Conservation (phyloP, 352 stramenopile species). For the Globisporangium apiculatum region DNA sequence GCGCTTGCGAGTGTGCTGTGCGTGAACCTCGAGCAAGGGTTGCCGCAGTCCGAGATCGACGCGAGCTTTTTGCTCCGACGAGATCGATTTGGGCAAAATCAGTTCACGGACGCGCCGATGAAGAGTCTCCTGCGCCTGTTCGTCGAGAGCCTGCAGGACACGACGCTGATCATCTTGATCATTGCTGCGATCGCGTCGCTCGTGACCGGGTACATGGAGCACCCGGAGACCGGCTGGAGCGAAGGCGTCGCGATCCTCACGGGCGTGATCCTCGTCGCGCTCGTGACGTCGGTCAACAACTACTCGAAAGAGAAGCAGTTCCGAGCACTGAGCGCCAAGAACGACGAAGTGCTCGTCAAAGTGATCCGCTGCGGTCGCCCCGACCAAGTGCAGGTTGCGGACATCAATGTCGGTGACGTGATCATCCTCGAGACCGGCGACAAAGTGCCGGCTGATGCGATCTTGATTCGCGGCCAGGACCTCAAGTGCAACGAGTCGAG, state of each 20-base stretch:
- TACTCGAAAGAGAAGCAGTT: conserved; percentile 95
- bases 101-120: conserved; percentile 72
- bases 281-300: conserved; percentile 94
- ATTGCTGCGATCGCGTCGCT: conserved; percentile 82
- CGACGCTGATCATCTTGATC: conserved; percentile 88
- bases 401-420: conserved; percentile 82
- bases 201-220: conserved; percentile 70
- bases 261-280: conserved; percentile 90
- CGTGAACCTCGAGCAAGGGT: conserved; percentile 59
- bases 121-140: conserved; percentile 79
- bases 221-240: conserved; percentile 86
- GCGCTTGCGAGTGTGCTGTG: conserved; percentile 54
- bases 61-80: conserved; percentile 40
- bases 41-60: conserved; percentile 55
- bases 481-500: conserved; percentile 94
- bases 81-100: conserved; percentile 53
- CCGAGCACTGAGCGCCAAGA: conserved; percentile 75
- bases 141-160: conserved; percentile 85
- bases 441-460: conserved; percentile 91
- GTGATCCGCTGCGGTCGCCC: conserved; percentile 63
- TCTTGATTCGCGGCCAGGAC: conserved; percentile 89
- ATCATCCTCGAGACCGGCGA: conserved; percentile 92
- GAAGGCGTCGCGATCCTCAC: conserved; percentile 93
- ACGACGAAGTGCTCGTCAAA: conserved; percentile 84
- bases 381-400: conserved; percentile 59